A percentile compares a stretch with the other conserved stretches of the same genome.
Conservation (phyloP, 2,329 filamentous ascomycete species). For the Tolypocladium endophyticum region DNA sequence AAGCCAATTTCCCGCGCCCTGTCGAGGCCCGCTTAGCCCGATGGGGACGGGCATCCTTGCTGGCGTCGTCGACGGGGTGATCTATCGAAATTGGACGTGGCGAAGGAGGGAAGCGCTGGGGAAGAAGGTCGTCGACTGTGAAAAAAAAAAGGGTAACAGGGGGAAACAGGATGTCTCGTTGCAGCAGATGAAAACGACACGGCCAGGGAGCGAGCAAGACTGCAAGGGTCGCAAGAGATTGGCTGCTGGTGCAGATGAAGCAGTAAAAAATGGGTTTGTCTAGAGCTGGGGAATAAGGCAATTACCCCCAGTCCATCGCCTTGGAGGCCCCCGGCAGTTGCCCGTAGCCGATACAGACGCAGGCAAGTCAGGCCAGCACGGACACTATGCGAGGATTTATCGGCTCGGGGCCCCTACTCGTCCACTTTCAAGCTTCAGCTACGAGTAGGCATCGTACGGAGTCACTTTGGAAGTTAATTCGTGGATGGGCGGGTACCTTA, state of each 20-base stretch:
- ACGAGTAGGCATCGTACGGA: no score
- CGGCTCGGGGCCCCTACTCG: no score
- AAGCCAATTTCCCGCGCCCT: not conserved
- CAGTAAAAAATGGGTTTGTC: not conserved
- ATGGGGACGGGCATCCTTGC: not conserved
- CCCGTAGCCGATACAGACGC: no score
- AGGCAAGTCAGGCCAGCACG: no score
- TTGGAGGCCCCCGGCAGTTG: not conserved
- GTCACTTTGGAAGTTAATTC: not conserved
- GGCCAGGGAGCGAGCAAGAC: not conserved
- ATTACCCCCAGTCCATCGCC: no score
- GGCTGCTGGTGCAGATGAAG: not conserved
- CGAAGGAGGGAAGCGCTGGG: not conserved
- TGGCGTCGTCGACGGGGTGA: not conserved
- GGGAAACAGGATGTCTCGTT: not conserved
- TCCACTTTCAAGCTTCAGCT: no score
- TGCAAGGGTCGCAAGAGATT: not conserved
- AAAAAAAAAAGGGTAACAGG: not conserved
- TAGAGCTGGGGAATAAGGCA: no score
- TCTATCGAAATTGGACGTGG: constrained; percentile 1
- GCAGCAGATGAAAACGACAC: not conserved
- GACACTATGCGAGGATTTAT: no score
- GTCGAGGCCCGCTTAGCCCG: not conserved
- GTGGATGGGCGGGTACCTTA: not conserved
- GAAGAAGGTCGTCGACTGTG: not conserved